Evolutionary conservation across 495 filamentous ascomycete species (phyloP).

Genomic region (Parathielavia hyrcaniae): DNA sequence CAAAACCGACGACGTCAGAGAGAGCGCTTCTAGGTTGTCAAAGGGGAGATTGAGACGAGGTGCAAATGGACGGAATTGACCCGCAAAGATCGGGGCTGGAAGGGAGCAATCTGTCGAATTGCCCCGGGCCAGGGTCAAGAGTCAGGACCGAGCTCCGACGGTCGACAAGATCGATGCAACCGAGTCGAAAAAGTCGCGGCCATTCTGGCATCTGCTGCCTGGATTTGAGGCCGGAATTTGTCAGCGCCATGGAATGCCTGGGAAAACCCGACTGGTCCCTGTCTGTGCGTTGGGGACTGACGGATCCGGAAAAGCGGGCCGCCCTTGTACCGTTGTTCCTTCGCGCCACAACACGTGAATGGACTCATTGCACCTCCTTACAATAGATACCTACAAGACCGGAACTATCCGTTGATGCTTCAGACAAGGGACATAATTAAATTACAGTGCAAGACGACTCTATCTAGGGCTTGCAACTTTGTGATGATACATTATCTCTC

Average conservation of each 20-base stretch:
- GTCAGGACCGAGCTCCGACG: no score
- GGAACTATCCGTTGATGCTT: no score
- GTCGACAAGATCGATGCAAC: no score
- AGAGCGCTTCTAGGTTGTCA: not conserved
- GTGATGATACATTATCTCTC: no score
- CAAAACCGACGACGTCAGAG: conserved; percentile 9
- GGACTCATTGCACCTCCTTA: not conserved
- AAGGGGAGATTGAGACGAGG: not conserved
- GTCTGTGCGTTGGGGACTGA: not conserved
- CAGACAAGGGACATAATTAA: no score
- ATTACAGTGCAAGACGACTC: no score
- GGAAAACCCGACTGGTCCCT: conserved; percentile 7
- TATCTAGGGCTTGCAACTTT: no score
- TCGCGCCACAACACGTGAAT: no score
- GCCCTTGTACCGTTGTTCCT: no score
- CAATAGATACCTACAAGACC: no score
- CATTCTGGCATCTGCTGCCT: not conserved
- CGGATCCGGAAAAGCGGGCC: not conserved
- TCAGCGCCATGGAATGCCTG: conserved; percentile 15
- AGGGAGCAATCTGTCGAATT: not conserved
- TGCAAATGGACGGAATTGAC: not conserved
- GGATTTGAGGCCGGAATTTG: conserved; percentile 15
- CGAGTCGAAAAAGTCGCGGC: no score
- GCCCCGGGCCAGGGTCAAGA: not conserved
- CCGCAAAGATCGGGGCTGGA: not conserved